phyloP scores from a whole-genome alignment of 495 filamentous ascomycete species.

The Neurospora sublineolata region DNA sequence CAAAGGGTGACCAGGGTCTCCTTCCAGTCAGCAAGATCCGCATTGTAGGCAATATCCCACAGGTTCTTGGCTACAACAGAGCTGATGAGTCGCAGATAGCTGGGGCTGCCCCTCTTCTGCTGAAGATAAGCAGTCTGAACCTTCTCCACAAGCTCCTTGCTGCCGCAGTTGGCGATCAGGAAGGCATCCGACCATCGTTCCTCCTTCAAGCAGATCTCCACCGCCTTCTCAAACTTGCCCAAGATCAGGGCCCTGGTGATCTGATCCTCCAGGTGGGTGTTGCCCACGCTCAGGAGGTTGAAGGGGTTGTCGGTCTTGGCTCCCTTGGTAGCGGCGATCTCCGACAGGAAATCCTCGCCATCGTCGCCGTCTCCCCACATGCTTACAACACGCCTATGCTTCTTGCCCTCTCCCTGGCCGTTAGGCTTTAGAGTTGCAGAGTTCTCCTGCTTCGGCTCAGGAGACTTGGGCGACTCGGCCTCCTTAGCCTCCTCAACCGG shows the following conservation, averaged over 20 bases:
- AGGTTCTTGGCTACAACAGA: constrained; percentile 93
- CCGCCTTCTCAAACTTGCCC: constrained; percentile 82
- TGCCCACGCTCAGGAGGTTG: constrained; percentile 62
- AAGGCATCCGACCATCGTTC: constrained; percentile 90
- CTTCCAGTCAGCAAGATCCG: constrained; percentile 86
- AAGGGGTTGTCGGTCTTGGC: constrained; percentile 42
- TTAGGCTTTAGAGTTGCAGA: constrained; percentile 29
- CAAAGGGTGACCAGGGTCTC: constrained; percentile 92
- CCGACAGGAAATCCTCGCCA: constrained; percentile 77
- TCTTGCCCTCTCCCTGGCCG: constrained; percentile 25
- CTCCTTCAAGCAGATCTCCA: constrained; percentile 78
- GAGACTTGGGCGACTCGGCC: not conserved
- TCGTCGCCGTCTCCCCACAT: constrained; percentile 55
- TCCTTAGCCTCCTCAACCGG: constrained; percentile 21
- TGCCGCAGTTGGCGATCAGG: constrained; percentile 94
- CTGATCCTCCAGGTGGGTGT: constrained; percentile 68
- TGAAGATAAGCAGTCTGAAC: constrained; percentile 86
- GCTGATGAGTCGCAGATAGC: constrained; percentile 81
- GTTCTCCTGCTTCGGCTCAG: constrained; percentile 25
- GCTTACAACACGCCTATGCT: constrained; percentile 25
- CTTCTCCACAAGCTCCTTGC: constrained; percentile 86
- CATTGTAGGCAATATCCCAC: constrained; percentile 97
- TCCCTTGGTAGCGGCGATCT: constrained; percentile 41
- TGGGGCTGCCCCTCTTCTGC: constrained; percentile 68
- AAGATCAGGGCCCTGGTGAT: constrained; percentile 83